Evolutionary conservation across 1,139 yeast species (phyloP), one percentile per base, ranked within the genome.

Genomic region (Casaregolazyma lundiana): DNA sequence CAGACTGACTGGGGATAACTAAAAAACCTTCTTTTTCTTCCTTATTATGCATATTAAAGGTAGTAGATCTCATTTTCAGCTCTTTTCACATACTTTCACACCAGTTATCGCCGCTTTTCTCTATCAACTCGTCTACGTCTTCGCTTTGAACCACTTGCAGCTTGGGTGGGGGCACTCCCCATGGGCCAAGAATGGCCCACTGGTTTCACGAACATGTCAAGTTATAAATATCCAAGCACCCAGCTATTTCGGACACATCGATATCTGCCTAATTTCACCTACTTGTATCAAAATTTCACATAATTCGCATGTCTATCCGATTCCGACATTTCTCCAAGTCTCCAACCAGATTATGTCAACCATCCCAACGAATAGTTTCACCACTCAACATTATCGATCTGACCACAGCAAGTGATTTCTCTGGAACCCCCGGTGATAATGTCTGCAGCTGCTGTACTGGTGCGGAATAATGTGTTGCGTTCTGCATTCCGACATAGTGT

Each of bases 361-460:
- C 32, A 30, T 34, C 44, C 37, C 44, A 41, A 41, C 41, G 41
- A 38, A 38, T 26, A 26, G 32, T 26, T n/a, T 26, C 32, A 26
- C 38, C 32, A 22, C 41, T 38, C 41, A 38, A 38, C 41, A 38
- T 26, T 26, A 26, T 26, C 32, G 32, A 26, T 26, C 32, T 26
- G 16, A 26, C 11, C 32, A 7, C 32, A 26, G 32, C 32, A 26
- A 26, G 32, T 26, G 32, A 26, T 26, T n/a, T 26, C 3, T 26
- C 32, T 26, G 11, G 2, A 3, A 26, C 13, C n/a, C n/a, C 32
- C 13, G 32, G 32, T 26, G 32, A 46, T 37, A 47, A 54, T 54
- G 57, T 53, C 57, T 29, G 50, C 56, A 35, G 50, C 50, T 36
- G 56, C 55, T 43, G 49, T 53, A 29, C 45, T 52, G 39, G 48